These are phyloP conservation scores for Phytomonas francai DNA, from an alignment of 208 protist genomes.

Conservation along the genomic window DNA sequence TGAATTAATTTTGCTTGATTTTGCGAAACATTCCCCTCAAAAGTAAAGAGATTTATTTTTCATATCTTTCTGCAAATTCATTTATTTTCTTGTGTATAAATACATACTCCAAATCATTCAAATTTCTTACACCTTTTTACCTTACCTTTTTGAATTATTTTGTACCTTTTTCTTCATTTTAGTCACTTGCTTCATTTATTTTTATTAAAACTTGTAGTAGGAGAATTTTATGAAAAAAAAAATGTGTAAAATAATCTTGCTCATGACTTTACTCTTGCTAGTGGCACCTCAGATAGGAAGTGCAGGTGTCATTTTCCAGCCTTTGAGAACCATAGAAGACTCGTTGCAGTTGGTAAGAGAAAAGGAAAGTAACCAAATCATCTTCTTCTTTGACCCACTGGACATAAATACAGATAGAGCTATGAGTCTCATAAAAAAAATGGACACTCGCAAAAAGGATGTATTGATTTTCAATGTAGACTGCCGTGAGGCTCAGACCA, in stretches of 20 bases:
- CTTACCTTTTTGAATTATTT: background rate
- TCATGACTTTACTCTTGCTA: background rate
- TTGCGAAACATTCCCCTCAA: too few species aligned
- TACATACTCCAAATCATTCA: background rate
- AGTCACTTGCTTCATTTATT: constrained; percentile 5
- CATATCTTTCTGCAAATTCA: background rate
- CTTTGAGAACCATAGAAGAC: constrained; percentile 9
- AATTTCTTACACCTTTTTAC: background rate
- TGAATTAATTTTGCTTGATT: too few species aligned
- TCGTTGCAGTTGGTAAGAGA: constrained; percentile 8
- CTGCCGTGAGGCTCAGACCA: background rate
- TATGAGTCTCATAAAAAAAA: background rate
- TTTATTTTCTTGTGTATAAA: background rate
- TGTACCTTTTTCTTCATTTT: background rate
- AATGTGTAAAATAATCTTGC: constrained; percentile 1
- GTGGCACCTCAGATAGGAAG: background rate
- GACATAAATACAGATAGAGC: constrained; percentile 15
- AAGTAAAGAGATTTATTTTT: background rate
- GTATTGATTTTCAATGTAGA: background rate
- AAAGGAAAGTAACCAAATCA: constrained; percentile 11
- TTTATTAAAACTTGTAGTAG: background rate
- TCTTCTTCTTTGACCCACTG: constrained; percentile 26
- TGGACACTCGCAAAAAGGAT: background rate
- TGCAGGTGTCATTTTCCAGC: constrained; percentile 9
- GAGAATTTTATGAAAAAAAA: background rate